phyloP scores from a whole-genome alignment of 768 basidiomycete genomes.

The Lepiota venenata region DNA sequence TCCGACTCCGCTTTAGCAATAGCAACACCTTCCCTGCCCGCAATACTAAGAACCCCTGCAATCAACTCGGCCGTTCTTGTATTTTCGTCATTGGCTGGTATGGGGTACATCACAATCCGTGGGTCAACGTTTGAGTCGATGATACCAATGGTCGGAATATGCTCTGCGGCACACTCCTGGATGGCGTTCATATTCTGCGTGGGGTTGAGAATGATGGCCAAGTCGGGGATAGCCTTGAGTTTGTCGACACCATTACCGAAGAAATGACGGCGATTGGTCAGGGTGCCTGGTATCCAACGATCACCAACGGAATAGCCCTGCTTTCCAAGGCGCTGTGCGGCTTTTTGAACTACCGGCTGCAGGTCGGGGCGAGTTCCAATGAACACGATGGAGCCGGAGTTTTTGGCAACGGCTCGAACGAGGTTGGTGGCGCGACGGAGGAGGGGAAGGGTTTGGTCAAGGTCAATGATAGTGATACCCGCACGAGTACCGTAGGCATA shows the following conservation, averaged over 20 bases:
- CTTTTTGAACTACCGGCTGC: constrained; percentile 68
- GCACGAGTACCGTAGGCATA: constrained; percentile 92
- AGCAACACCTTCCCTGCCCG: constrained; percentile 70
- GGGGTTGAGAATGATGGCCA: constrained; percentile 91
- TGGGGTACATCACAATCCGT: constrained; percentile 94
- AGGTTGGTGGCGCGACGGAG: constrained; percentile 89
- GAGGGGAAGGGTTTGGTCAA: constrained; percentile 90
- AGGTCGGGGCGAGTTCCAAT: constrained; percentile 86
- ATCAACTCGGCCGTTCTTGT: constrained; percentile 88
- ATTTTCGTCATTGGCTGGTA: constrained; percentile 97
- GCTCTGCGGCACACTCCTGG: constrained; percentile 84
- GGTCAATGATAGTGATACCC: constrained; percentile 89
- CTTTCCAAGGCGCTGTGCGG: constrained; percentile 72
- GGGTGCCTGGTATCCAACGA: constrained; percentile 92
- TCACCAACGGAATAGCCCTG: constrained; percentile 86
- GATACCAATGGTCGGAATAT: constrained; percentile 92
- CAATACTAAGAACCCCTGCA: constrained; percentile 85
- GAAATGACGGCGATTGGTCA: constrained; percentile 81
- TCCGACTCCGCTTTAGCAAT: constrained; percentile 30
- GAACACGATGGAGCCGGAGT: constrained; percentile 84
- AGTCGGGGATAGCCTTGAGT: constrained; percentile 72
- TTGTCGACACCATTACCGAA: constrained; percentile 57
- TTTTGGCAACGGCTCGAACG: constrained; percentile 75
- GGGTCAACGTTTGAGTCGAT: constrained; percentile 97
- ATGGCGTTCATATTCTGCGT: constrained; percentile 81